Evolutionary conservation across 2,329 filamentous ascomycete species (phyloP).

Genomic region (Pyricularia pennisetigena): DNA sequence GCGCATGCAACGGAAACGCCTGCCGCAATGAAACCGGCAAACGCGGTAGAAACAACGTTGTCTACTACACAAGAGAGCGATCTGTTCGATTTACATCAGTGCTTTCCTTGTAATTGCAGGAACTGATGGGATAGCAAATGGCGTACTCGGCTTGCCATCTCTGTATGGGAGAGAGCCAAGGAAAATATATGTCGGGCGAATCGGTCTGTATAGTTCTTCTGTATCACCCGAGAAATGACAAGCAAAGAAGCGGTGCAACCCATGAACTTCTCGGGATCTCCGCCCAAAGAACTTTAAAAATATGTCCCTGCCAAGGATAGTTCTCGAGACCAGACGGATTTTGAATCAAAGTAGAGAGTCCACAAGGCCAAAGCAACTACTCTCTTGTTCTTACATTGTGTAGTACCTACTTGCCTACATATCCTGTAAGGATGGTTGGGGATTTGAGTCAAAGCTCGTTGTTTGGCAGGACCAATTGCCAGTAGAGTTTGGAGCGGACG

Average conservation of each 20-base stretch:
- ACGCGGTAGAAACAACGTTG: conserved; percentile 61
- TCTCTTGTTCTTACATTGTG: too few species aligned
- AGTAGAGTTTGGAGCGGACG: too few species aligned
- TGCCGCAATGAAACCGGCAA: conserved; percentile 55
- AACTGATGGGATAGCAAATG: not conserved
- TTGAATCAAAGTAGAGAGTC: too few species aligned
- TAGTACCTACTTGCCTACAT: too few species aligned
- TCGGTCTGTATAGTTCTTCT: not conserved
- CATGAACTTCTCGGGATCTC: too few species aligned
- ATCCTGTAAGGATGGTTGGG: too few species aligned
- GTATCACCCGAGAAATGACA: not conserved
- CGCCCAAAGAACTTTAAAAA: too few species aligned
- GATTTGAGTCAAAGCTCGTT: too few species aligned
- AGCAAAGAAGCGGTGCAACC: not conserved
- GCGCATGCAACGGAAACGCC: conserved; percentile 60
- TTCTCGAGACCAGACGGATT: too few species aligned
- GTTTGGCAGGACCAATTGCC: too few species aligned
- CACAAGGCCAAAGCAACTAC: too few species aligned
- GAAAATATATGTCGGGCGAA: not conserved
- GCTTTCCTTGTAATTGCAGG: not conserved
- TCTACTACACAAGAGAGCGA: conserved; percentile 50
- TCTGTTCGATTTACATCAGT: not conserved
- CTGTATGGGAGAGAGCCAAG: not conserved
- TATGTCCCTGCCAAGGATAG: too few species aligned
- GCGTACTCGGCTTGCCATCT: not conserved